Base-by-base conservation (phyloP, 495 filamentous ascomycete species). In the Penicillium diatomitis region DNA sequence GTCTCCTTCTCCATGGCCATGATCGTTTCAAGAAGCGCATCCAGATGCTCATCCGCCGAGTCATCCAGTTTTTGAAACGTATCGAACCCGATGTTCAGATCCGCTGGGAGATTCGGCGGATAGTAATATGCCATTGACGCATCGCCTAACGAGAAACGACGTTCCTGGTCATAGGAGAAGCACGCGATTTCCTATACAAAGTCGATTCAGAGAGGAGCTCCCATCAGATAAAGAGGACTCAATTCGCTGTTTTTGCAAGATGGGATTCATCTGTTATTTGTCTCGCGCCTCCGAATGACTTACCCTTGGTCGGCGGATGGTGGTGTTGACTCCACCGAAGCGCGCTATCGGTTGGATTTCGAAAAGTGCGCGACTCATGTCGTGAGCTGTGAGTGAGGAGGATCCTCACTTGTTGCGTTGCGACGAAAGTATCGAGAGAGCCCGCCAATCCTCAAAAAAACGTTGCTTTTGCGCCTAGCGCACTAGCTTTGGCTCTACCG, bases 91-190 rank as follows among this genome's bases (percentile, higher is more conserved):
- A 70, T 65, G 20, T 82, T 88, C 37, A 99, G 71, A 64, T 90
- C 80, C 8, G 78, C 75, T 12, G 80, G 79, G 4, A 95, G 66
- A 29, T 62, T 61, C 0, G 94, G 85, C 8, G 87, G 80, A 58
- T 95, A 94, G 66, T 96, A 99, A 67, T 90, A 96, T 41, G 78
- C 77, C 36, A 99, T 56, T 0, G 88, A 90, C 8, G 82, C 80
- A 38, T 86, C 82, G 40, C 87, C 88, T 8, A 85, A 77, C 42
- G 70, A 83, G 58, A 86, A 88, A n/a, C 75, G 56, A 64, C 86
- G 94, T 8, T 88, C 63, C 8, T 86, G 74, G 67, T 96, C 88
- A 65, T 89, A 96, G 0, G 91, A 97, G 64, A 96, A 98, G 62
- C 72, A 86, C 2, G 87, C 74, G 44, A 96, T 87, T 69, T 98